phyloP scores from a whole-genome alignment of 495 filamentous ascomycete species.

The Opeltia flavorubescens region DNA sequence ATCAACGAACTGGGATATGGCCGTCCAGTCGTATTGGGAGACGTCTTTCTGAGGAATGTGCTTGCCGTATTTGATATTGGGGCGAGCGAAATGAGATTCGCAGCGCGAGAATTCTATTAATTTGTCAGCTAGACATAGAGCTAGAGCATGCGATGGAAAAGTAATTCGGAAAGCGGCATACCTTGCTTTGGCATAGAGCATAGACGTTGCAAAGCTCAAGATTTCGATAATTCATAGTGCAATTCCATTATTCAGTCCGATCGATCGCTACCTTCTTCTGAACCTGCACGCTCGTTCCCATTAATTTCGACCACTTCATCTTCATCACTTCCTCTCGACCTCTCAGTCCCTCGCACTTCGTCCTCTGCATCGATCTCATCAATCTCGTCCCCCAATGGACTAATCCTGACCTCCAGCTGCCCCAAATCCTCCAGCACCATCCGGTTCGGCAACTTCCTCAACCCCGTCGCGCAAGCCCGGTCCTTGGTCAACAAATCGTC shows the following conservation, averaged over 20 bases:
- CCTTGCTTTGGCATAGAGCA: too few relatives aligned
- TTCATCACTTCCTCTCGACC: neutral
- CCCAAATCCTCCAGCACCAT: slow-evolving; percentile 82
- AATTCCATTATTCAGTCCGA: neutral
- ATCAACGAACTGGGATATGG: slow-evolving; percentile 26
- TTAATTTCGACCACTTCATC: neutral
- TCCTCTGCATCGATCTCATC: slow-evolving; percentile 64
- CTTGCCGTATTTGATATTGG: slow-evolving; percentile 29
- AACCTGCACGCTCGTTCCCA: neutral
- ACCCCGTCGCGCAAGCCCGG: slow-evolving; percentile 75
- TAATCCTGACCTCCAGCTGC: slow-evolving; percentile 69
- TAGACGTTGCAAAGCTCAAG: too few relatives aligned
- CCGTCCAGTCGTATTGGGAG: slow-evolving; percentile 42
- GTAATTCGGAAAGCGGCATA: neutral
- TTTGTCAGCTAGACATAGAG: neutral
- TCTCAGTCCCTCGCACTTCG: slow-evolving; percentile 24
- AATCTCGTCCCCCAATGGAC: slow-evolving; percentile 66
- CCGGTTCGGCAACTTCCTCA: slow-evolving; percentile 81
- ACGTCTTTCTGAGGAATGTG: slow-evolving; percentile 50
- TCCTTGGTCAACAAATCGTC: slow-evolving; percentile 85
- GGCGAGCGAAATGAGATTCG: slow-evolving; percentile 22
- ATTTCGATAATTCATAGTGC: too few relatives aligned
- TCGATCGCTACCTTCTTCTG: neutral
- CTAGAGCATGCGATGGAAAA: neutral
- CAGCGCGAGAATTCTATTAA: slow-evolving; percentile 12